Percentiles rank a stretch among this genome's conserved stretches.
Evolutionary conservation across 257 asterid genomes (phyloP).

Genomic region (Ajuga chamaepitys): DNA sequence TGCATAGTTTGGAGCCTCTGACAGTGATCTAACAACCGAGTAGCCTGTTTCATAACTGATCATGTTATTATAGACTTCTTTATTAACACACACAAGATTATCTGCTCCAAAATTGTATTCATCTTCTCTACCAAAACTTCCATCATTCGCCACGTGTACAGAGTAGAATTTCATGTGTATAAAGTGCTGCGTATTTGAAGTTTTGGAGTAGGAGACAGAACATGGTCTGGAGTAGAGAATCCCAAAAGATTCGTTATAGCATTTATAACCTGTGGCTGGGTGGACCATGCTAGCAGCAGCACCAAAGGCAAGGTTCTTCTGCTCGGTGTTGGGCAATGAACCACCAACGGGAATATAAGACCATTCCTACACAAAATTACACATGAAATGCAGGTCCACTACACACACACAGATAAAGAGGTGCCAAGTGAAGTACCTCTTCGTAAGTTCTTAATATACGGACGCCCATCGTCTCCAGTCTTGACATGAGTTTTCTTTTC

Average conservation of each 20-base stretch:
- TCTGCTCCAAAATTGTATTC: too few relatives aligned
- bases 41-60: slow-evolving; percentile 47
- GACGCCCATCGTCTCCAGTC: slow-evolving; percentile 84
- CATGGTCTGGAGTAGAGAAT: too few relatives aligned
- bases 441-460: slow-evolving; percentile 69
- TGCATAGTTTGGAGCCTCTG: slow-evolving; percentile 98
- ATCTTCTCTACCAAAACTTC: too few relatives aligned
- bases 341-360: slow-evolving; percentile 99
- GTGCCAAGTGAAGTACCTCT: slow-evolving; percentile 49
- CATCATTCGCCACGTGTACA: too few relatives aligned
- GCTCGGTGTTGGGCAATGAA: slow-evolving; percentile 92
- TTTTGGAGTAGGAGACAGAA: too few relatives aligned
- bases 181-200: too few relatives aligned
- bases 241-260: too few relatives aligned
- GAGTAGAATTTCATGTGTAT: too few relatives aligned
- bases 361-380: slow-evolving; percentile 66
- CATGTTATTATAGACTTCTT: neutral
- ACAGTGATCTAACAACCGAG: slow-evolving; percentile 90
- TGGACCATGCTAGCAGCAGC: slow-evolving; percentile 99
- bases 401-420: too few relatives aligned
- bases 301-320: slow-evolving; percentile 95
- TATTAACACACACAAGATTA: neutral
- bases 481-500: slow-evolving; percentile 72
- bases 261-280: slow-evolving; percentile 85
- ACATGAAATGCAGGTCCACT: neutral